A percentile compares a stretch with the other conserved stretches of the same genome.
phyloP scores from a whole-genome alignment of 139 green algal species.

The Micractinium conductrix region DNA sequence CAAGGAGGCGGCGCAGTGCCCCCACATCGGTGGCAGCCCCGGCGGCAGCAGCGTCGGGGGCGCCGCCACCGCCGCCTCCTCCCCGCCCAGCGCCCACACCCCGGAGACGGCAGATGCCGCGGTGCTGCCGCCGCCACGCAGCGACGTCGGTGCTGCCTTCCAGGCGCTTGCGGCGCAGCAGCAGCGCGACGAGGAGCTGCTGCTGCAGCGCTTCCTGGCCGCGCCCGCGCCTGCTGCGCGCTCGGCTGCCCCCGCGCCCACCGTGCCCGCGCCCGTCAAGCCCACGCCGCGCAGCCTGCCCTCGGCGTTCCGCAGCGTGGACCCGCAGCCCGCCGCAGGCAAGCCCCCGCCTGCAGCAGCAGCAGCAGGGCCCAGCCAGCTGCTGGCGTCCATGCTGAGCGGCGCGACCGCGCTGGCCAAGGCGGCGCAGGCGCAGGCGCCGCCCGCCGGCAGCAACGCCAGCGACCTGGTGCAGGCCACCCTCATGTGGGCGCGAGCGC shows the following conservation, averaged over 20 bases:
- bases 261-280: too few relatives aligned
- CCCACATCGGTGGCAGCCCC: neutral
- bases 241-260: neutral
- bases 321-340: neutral
- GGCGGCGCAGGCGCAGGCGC: neutral
- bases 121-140: too few relatives aligned
- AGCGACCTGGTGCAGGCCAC: neutral
- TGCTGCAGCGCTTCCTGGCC: neutral
- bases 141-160: too few relatives aligned
- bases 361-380: neutral
- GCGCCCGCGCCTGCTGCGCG: too few relatives aligned
- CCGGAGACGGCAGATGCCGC: too few relatives aligned
- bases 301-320: neutral
- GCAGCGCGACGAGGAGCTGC: neutral
- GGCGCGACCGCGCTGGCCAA: neutral
- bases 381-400: neutral
- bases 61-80: too few relatives aligned
- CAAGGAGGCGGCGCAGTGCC: neutral
- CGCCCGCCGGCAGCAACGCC: neutral
- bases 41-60: too few relatives aligned
- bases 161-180: neutral
- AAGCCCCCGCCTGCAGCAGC: neutral
- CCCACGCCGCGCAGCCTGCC: neutral
- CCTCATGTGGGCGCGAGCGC: neutral
- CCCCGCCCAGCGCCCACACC: too few relatives aligned